Evolutionary conservation across 257 asterid species (phyloP).

Genomic region (Rhazya stricta): DNA sequence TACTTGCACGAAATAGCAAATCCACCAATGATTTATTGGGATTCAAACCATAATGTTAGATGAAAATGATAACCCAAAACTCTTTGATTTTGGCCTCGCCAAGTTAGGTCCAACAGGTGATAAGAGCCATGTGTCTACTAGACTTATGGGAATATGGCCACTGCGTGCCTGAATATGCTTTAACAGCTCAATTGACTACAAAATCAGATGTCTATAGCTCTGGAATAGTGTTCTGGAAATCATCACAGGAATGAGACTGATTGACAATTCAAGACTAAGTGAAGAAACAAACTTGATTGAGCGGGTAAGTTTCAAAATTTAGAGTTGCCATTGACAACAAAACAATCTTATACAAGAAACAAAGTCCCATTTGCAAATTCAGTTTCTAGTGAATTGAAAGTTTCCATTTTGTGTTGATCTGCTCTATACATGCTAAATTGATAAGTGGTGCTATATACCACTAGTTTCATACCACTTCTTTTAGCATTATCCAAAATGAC

Average conservation of each 20-base stretch:
- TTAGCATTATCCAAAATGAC: neutral
- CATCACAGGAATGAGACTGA: constrained; percentile 72
- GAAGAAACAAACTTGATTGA: constrained; percentile 62
- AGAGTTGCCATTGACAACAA: too few relatives aligned
- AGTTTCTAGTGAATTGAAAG: too few relatives aligned
- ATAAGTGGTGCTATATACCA: too few relatives aligned
- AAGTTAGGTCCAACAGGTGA: constrained; percentile 71
- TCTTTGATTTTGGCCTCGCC: constrained; percentile 81
- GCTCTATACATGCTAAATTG: too few relatives aligned
- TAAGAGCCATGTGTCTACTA: constrained; percentile 53
- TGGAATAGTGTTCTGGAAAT: constrained; percentile 81
- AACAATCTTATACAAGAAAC: too few relatives aligned
- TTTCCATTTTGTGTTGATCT: too few relatives aligned
- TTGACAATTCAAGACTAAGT: constrained; percentile 56
- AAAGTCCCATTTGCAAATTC: too few relatives aligned
- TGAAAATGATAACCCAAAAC: constrained; percentile 46
- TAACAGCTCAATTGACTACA: constrained; percentile 58
- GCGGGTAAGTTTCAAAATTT: constrained; percentile 45
- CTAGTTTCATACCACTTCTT: neutral
- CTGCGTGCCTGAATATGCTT: constrained; percentile 77
- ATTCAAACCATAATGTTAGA: constrained; percentile 76
- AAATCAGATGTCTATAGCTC: constrained; percentile 81
- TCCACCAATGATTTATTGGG: constrained; percentile 81
- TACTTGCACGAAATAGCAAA: constrained; percentile 74
- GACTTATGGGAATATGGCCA: constrained; percentile 90